phyloP scores from a whole-genome alignment of 2,329 filamentous ascomycete genomes.

The Tympanopsis confertula region DNA sequence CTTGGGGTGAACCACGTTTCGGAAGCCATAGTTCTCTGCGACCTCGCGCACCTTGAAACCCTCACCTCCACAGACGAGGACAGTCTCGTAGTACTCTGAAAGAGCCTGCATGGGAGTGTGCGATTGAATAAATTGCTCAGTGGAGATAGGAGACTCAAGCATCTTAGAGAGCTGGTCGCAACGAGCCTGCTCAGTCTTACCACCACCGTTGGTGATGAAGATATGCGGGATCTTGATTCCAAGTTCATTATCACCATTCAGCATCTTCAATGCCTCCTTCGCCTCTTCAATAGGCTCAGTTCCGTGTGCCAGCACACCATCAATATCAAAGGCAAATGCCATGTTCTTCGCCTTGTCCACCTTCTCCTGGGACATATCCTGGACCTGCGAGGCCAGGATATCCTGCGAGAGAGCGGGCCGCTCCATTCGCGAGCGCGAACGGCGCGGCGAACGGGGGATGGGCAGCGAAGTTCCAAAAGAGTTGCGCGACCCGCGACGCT shows the following conservation, averaged over 20 bases:
- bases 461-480: conserved; percentile 64
- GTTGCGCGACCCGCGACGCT: conserved; percentile 60
- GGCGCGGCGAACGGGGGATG: conserved; percentile 60
- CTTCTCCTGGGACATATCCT: conserved; percentile 55
- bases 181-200: conserved; percentile 56
- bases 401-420: conserved; percentile 31
- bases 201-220: conserved; percentile 64
- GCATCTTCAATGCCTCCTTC: conserved; percentile 52
- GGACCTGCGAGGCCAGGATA: conserved; percentile 58
- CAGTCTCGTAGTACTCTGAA: conserved; percentile 65
- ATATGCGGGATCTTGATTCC: conserved; percentile 69
- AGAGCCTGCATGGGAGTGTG: conserved; percentile 69
- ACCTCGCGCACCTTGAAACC: conserved; percentile 65
- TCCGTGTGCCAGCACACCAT: conserved; percentile 66
- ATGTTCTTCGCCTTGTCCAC: conserved; percentile 64
- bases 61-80: conserved; percentile 65
- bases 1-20: conserved; percentile 62
- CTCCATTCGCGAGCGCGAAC: conserved; percentile 31
- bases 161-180: conserved; percentile 58
- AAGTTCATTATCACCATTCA: conserved; percentile 67
- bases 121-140: conserved; percentile 67
- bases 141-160: conserved; percentile 50
- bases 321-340: conserved; percentile 72
- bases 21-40: conserved; percentile 63
- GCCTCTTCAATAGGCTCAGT: conserved; percentile 60